Base-by-base conservation (phyloP, 148 eudicot genomes). In the Diospyros kaki region DNA sequence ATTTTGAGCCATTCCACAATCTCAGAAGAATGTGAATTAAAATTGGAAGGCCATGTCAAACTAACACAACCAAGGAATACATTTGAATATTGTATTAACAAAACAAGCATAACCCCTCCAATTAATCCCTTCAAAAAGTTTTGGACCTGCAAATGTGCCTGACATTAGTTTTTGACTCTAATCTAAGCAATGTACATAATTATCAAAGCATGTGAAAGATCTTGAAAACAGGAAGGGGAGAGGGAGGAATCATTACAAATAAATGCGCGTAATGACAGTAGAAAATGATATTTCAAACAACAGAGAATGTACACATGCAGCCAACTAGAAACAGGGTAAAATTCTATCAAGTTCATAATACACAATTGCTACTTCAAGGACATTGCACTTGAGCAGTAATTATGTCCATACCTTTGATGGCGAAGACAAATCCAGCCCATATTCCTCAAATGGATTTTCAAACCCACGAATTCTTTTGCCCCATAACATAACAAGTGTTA, bases 391-490 rank as follows among this genome's bases (percentile, higher is more conserved):
- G 69, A 3, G 7, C 43, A 43, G 58, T 14, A 14, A 48, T 1
- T 5, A 55, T 69, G 45, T 14, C 73, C 8, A 69, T 82, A 95
- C 99, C 96, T 90, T 83, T 28, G 66, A 73, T 58, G 86, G 61
- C 18, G 99, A 93, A 67, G 77, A 75, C 73, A 88, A 71, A 83
- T 95, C 93, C 79, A 95, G 83, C 15, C 99, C 99, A 84, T 95
- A 95, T 70, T 91, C 90, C 84, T 81, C 70, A 65, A 91, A 77
- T 77, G 99, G 97, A 77, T 85, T 65, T 58, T 95, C 89, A 85
- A 90, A 88, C n/a, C 91, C 93, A 73, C 98, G 84, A 74, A 95
- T 79, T 78, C 91, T 82, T 89, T 86, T 95, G 45, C 99, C 99
- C 99, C 99, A 95, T 61, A 86, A 78, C 74, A 85, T 82, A 77